Evolutionary conservation across 1,139 yeast species (phyloP).

Genomic region (Arxiozyma heterogenica): DNA sequence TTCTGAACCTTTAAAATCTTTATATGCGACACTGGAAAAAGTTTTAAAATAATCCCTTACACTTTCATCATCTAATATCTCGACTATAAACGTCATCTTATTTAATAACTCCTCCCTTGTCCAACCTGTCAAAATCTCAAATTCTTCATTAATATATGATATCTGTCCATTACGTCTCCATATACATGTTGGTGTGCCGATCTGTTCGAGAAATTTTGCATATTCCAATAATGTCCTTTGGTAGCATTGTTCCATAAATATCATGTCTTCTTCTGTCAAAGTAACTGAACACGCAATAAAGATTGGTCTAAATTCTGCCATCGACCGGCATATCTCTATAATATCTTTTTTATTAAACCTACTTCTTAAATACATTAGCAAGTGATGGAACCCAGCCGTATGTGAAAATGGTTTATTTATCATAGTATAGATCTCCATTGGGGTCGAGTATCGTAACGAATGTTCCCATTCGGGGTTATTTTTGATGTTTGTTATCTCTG

Average conservation of each 20-base stretch:
- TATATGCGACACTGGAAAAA: slow-evolving; percentile 79
- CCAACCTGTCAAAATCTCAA: slow-evolving; percentile 89
- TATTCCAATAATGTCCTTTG: slow-evolving; percentile 85
- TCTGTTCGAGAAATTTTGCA: slow-evolving; percentile 69
- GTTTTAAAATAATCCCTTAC: slow-evolving; percentile 82
- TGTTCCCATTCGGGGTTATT: slow-evolving; percentile 30
- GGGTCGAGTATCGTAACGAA: slow-evolving; percentile 44
- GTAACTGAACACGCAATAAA: slow-evolving; percentile 89
- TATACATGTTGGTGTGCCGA: slow-evolving; percentile 90
- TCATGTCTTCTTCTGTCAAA: slow-evolving; percentile 78
- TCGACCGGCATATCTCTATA: slow-evolving; percentile 75
- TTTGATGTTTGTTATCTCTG: slow-evolving; percentile 10
- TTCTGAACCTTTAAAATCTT: slow-evolving; percentile 79
- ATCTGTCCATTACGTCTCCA: slow-evolving; percentile 96
- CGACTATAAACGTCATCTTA: slow-evolving; percentile 70
- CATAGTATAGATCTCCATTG: slow-evolving; percentile 71
- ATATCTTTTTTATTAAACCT: slow-evolving; percentile 65
- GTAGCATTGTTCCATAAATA: slow-evolving; percentile 93
- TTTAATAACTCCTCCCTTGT: slow-evolving; percentile 54
- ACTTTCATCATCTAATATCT: slow-evolving; percentile 77
- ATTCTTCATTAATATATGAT: slow-evolving; percentile 89
- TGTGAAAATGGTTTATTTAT: slow-evolving; percentile 74
- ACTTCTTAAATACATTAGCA: slow-evolving; percentile 61
- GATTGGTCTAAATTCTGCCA: slow-evolving; percentile 85
- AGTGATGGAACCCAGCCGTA: slow-evolving; percentile 81